Percentiles rank a stretch among this genome's conserved stretches.
Evolutionary conservation across 2,329 filamentous ascomycete genomes (phyloP).

Genomic region (Calonectria montana): DNA sequence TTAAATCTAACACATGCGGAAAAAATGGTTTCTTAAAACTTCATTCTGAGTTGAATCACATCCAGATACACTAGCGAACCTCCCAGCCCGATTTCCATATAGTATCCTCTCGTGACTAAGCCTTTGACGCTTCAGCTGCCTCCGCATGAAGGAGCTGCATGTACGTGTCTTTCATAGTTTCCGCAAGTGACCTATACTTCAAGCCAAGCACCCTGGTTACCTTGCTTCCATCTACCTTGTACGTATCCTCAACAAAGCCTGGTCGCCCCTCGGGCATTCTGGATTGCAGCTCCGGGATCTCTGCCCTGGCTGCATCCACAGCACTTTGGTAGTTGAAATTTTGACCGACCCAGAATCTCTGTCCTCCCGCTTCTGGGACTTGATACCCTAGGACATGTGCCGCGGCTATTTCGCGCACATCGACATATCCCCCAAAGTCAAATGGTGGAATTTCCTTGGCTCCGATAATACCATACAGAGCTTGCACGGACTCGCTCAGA

Average conservation of each 20-base stretch:
- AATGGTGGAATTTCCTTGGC: slow-evolving; percentile 31
- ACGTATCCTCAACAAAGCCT: slow-evolving; percentile 46
- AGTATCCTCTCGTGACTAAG: no score
- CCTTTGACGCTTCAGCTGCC: neutral
- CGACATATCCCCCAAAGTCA: slow-evolving; percentile 58
- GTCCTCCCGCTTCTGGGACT: slow-evolving; percentile 64
- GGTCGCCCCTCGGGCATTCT: slow-evolving; percentile 31
- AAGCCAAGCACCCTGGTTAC: slow-evolving; percentile 62
- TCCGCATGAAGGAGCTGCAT: slow-evolving; percentile 4
- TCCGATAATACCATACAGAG: slow-evolving; percentile 27
- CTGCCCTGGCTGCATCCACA: slow-evolving; percentile 62
- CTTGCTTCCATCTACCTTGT: slow-evolving; percentile 56
- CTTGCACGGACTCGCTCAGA: slow-evolving; percentile 31
- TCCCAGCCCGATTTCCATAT: neutral
- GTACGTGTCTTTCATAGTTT: slow-evolving; percentile 24
- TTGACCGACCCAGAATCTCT: slow-evolving; percentile 72
- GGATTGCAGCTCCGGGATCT: slow-evolving; percentile 59
- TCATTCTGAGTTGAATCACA: neutral
- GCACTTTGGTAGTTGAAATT: slow-evolving; percentile 71
- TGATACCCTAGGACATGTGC: slow-evolving; percentile 69
- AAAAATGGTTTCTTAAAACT: neutral
- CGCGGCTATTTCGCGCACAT: slow-evolving; percentile 68
- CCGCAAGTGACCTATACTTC: slow-evolving; percentile 63
- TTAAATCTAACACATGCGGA: no score
- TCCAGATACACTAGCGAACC: neutral